Evolutionary conservation across 1,284 basidiomycete genomes (phyloP).

Genomic region (Papiliotrema laurentii): DNA sequence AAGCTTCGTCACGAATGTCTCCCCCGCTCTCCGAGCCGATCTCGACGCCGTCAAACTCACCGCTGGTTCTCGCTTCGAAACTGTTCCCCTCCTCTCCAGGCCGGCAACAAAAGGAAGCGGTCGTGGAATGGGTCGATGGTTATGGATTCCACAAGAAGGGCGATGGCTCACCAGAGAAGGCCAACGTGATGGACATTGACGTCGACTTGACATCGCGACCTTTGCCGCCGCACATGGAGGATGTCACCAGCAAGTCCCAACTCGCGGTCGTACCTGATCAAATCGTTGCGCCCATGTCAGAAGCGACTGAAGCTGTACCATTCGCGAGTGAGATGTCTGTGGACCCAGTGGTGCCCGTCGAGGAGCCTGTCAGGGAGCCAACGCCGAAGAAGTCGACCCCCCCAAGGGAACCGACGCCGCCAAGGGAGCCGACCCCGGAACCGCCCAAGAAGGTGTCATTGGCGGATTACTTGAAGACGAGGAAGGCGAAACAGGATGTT

Average conservation of each 20-base stretch:
- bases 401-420: constrained; percentile 20
- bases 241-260: too few species aligned
- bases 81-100: too few species aligned
- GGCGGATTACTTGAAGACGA: constrained; percentile 36
- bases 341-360: neutral
- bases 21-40: neutral
- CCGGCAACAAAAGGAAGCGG: too few species aligned
- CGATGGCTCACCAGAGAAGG: too few species aligned
- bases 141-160: too few species aligned
- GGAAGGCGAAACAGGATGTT: constrained; percentile 30
- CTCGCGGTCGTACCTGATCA: constrained; percentile 15
- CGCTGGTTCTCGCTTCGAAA: too few species aligned
- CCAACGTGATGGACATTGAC: neutral
- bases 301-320: constrained; percentile 6
- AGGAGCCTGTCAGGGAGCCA: neutral
- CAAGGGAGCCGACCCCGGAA: constrained; percentile 22
- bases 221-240: neutral
- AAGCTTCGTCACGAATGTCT: neutral
- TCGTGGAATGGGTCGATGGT: too few species aligned
- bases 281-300: constrained; percentile 10
- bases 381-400: too few species aligned
- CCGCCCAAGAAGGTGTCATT: constrained; percentile 38
- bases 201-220: neutral
- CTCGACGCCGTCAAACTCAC: neutral
- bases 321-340: constrained; percentile 1